These are phyloP conservation scores for Ophiorrhiza pumila DNA, from an alignment of 257 asterid species.

Conservation along the genomic window DNA sequence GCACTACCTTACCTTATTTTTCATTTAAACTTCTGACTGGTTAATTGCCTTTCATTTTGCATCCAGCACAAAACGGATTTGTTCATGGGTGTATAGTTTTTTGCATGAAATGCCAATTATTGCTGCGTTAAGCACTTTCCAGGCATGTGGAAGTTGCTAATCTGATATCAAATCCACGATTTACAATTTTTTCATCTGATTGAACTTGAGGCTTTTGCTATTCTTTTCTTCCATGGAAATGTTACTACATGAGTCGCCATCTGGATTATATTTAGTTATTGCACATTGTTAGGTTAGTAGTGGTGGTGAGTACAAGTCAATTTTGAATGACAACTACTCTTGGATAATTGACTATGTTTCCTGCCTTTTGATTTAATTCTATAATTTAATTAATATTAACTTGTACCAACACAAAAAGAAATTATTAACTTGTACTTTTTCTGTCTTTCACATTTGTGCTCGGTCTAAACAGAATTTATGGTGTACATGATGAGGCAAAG, in stretches of 20 bases:
- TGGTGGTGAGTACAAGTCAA: neutral
- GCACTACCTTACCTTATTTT: constrained; percentile 13
- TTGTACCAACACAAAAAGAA: neutral
- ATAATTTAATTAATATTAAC: neutral
- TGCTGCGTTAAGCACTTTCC: neutral
- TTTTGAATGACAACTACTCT: neutral
- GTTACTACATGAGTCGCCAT: neutral
- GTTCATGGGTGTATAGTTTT: neutral
- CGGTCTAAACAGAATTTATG: constrained; percentile 59
- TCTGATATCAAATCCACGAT: neutral
- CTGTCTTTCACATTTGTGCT: constrained; percentile 13
- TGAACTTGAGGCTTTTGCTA: neutral
- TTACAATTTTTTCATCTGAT: neutral
- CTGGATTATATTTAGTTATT: neutral
- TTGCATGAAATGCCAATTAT: neutral
- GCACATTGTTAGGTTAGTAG: neutral
- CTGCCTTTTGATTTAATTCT: constrained; percentile 1
- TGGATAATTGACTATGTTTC: neutral
- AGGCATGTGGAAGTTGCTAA: neutral
- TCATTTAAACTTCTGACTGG: neutral
- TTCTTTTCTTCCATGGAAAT: neutral
- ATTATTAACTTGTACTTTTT: neutral
- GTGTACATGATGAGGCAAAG: constrained; percentile 95
- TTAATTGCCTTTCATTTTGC: neutral
- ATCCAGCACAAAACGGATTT: neutral